Percentiles rank a stretch among this genome's conserved stretches.
Evolutionary conservation across 2,329 filamentous ascomycete species (phyloP).

Genomic region (Fusarium sp.): DNA sequence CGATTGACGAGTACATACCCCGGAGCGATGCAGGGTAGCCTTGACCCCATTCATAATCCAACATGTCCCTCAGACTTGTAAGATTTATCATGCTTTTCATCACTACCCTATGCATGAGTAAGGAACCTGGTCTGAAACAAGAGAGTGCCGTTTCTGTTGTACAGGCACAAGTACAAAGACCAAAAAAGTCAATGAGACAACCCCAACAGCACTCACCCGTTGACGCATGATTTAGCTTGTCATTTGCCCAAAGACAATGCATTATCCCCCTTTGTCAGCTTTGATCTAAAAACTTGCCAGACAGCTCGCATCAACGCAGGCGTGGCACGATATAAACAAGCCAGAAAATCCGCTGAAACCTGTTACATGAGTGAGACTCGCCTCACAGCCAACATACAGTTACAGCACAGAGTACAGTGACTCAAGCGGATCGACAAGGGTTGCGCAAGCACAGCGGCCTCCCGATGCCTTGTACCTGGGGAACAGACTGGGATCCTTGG

Average conservation of each 20-base stretch:
- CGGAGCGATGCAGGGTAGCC: slow-evolving; percentile 7
- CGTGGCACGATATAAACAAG: slow-evolving; percentile 32
- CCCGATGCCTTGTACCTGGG: slow-evolving; percentile 43
- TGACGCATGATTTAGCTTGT: neutral
- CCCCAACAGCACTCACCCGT: neutral
- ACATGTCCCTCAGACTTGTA: neutral
- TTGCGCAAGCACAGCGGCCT: slow-evolving; percentile 32
- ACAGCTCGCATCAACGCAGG: slow-evolving; percentile 7
- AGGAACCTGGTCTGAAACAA: neutral
- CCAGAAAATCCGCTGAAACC: slow-evolving; percentile 10
- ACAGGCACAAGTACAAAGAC: neutral
- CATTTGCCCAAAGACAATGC: neutral
- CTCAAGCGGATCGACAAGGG: slow-evolving; percentile 11
- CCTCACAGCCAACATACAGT: slow-evolving; percentile 3
- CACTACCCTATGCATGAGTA: neutral
- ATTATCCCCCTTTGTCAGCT: slow-evolving; percentile 5
- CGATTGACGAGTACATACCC: neutral
- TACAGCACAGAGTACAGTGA: slow-evolving; percentile 2
- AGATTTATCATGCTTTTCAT: neutral
- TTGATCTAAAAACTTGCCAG: slow-evolving; percentile 2
- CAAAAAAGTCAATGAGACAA: neutral
- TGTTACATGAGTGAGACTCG: slow-evolving; percentile 13
- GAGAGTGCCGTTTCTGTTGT: neutral
- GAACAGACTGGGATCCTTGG: slow-evolving; percentile 20
- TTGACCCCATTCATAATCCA: neutral